Conservation (phyloP, 306 rosid species). For the Castanea sativa region DNA sequence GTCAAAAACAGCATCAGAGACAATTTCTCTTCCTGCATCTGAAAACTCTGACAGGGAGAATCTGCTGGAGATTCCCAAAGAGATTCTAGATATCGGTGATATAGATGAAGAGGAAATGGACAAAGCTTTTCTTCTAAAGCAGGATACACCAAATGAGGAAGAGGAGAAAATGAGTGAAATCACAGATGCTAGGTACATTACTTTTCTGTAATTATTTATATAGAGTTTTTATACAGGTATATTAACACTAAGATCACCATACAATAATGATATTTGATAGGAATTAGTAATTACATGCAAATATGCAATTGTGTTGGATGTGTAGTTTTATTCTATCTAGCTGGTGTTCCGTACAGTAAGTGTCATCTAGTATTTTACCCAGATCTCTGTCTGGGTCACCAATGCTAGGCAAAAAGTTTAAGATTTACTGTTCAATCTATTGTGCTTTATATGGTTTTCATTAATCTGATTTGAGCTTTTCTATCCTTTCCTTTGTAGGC, state of each 20-base stretch:
- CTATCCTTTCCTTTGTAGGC: slow-evolving; percentile 38
- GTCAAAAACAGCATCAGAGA: slow-evolving; percentile 32
- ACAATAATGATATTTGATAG: neutral
- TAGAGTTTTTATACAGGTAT: neutral
- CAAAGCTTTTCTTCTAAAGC: slow-evolving; percentile 37
- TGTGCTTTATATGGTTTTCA: neutral
- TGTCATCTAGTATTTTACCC: neutral
- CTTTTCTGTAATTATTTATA: neutral
- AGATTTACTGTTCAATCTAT: neutral
- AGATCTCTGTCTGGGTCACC: neutral
- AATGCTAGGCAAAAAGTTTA: neutral
- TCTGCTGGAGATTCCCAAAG: slow-evolving; percentile 29
- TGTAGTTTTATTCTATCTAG: neutral
- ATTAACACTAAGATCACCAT: neutral
- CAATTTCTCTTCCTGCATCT: slow-evolving; percentile 29
- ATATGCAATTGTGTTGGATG: neutral
- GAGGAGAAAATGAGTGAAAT: slow-evolving; percentile 34
- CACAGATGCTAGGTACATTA: slow-evolving; percentile 48
- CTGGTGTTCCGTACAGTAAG: neutral
- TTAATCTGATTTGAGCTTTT: slow-evolving; percentile 3
- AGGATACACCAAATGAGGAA: slow-evolving; percentile 30
- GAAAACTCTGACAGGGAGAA: slow-evolving; percentile 40
- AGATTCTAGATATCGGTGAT: slow-evolving; percentile 44
- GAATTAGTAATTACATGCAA: neutral
- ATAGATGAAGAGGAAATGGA: slow-evolving; percentile 41